Base-by-base conservation (phyloP, 768 basidiomycete species). In the Panellus pusillus region DNA sequence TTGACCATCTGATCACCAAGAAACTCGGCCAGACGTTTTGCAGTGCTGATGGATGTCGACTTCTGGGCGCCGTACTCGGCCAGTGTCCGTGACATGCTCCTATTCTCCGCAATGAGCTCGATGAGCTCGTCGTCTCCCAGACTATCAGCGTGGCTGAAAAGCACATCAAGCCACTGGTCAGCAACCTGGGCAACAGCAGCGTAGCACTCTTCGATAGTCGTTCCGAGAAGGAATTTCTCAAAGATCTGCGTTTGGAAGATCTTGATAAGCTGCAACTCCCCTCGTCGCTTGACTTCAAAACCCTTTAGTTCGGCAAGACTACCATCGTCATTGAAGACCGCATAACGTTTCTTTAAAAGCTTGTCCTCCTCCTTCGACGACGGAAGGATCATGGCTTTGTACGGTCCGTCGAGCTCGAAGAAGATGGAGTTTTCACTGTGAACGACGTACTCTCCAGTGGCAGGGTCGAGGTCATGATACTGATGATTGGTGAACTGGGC, bases 281-380 rank as follows among this genome's bases (percentile, higher is more conserved):
- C 97, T 51, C 97, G 84, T 50, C 97, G 88, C 71, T 99, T 99
- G 60, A 98, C 93, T 69, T 98, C 97, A 73, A 99, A 99, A 0
- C 97, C 97, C 68, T 99, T 98, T 68, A 99, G 75, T 69, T 99
- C 97, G 8, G 97, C 97, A n/a, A 99, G 80, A 14, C 89, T 89
- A 1, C 96, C 95, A 63, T 99, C 96, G 58, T 95, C 93, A 63
- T 98, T 96, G 75, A 98, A 98, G 9, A 99, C 97, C 6, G 97
- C 97, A 63, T 98, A 99, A 45, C 97, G 89, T 71, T 99, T 99
- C 77, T 99, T 99, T 63, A 99, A 74, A 50, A 99, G 69, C 67
- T 98, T 99, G 69, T 98, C 97, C 70, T 99, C 97, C 71, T 99
- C 97, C 68, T 99, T 99, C 1, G 97, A 98, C 1, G 94, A 96